Percentiles rank a stretch among this genome's conserved stretches.
phyloP scores from a whole-genome alignment of 495 filamentous ascomycete genomes.

The Lasiosphaeris hirsuta region DNA sequence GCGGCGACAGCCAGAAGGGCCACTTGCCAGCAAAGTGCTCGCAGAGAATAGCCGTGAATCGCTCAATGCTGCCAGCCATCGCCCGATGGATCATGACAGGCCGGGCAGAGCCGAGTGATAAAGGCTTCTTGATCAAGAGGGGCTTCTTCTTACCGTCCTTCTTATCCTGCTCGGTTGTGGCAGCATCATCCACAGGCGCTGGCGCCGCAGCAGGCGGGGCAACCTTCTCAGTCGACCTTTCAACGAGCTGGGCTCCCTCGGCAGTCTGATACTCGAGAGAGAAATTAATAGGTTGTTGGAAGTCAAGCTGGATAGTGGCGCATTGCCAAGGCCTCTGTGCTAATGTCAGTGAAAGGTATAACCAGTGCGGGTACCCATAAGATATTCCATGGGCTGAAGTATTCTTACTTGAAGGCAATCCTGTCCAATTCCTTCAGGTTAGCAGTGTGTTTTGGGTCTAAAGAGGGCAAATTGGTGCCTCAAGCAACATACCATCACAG shows the following conservation, averaged over 20 bases:
- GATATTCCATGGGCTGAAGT: not conserved
- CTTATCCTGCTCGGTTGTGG: slow-evolving; percentile 27
- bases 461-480: not conserved
- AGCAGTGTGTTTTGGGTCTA: not conserved
- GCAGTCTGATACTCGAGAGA: slow-evolving; percentile 47
- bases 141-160: slow-evolving; percentile 36
- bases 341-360: slow-evolving; percentile 43
- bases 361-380: not conserved
- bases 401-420: slow-evolving; percentile 29
- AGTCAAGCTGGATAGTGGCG: slow-evolving; percentile 96
- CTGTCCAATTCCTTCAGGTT: not conserved
- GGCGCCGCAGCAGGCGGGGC: slow-evolving; percentile 30
- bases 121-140: slow-evolving; percentile 43
- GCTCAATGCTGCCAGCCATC: slow-evolving; percentile 89
- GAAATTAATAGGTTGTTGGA: slow-evolving; percentile 74
- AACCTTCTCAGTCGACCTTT: slow-evolving; percentile 27
- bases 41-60: slow-evolving; percentile 87
- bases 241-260: slow-evolving; percentile 45
- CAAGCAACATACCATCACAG: slow-evolving; percentile 24
- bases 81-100: slow-evolving; percentile 98
- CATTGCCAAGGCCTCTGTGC: slow-evolving; percentile 60
- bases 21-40: slow-evolving; percentile 98
- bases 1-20: slow-evolving; percentile 96
- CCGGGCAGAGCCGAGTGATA: slow-evolving; percentile 71
- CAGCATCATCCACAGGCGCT: slow-evolving; percentile 26